phyloP scores from a whole-genome alignment of 805 yeast species.

The Saccharomycopsis fodiens region DNA sequence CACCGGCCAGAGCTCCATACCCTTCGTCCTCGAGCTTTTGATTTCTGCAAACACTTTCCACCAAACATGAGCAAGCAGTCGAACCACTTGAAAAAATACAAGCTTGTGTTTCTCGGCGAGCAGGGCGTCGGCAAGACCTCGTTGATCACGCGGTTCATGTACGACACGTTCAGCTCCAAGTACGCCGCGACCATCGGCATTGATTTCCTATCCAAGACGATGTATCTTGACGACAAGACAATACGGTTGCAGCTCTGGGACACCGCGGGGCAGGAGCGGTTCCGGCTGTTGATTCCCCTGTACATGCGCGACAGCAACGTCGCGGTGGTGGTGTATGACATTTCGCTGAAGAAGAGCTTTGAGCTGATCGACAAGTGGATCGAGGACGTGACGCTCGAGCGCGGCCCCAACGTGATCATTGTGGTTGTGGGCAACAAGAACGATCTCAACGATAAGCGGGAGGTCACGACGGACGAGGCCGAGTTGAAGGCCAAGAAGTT shows the following conservation, averaged over 20 bases:
- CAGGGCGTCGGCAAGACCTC: constrained; percentile 97
- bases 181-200: constrained; percentile 97
- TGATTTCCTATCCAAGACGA: constrained; percentile 87
- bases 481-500: constrained; percentile 64
- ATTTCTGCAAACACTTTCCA: too few relatives aligned
- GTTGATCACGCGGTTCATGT: constrained; percentile 94
- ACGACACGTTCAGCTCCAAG: constrained; percentile 93
- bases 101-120: constrained; percentile 95
- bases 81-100: constrained; percentile 46
- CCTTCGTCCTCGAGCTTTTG: too few relatives aligned
- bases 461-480: constrained; percentile 79
- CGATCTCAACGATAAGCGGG: constrained; percentile 74
- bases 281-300: constrained; percentile 89
- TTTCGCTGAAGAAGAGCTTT: constrained; percentile 79
- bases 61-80: constrained; percentile 3
- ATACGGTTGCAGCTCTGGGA: constrained; percentile 95
- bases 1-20: too few relatives aligned
- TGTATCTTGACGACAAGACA: constrained; percentile 94
- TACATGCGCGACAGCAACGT: constrained; percentile 94
- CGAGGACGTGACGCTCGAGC: constrained; percentile 87
- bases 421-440: constrained; percentile 90
- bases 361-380: constrained; percentile 85
- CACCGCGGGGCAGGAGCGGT: constrained; percentile 96
- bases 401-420: constrained; percentile 82
- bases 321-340: constrained; percentile 95